Base-by-base conservation (phyloP, 2,329 filamentous ascomycete genomes). In the Elsinoe batatas region DNA sequence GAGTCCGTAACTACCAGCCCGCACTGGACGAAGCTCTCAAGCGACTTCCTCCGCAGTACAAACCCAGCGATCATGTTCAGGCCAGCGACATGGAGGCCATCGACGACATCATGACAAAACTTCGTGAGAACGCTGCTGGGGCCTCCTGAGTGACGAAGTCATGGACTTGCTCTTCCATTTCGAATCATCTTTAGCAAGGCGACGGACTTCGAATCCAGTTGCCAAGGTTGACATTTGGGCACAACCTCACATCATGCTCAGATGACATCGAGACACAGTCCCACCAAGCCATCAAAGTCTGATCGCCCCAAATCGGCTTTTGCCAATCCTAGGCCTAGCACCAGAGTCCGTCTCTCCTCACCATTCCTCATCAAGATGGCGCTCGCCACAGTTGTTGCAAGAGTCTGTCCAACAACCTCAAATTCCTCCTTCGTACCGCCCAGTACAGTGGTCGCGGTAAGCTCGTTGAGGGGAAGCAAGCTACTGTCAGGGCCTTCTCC, bases 321-420 rank as follows among this genome's bases (percentile, higher is more conserved):
- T 44, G 78, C 73, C 36, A 83, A 65, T 0, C 81, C 81, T 59
- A 82, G 65, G 0, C 80, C 81, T 33, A 85, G 63, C 18, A 85
- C 76, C 12, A 85, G 69, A 60, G 79, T 71, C 40, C 82, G 71
- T 59, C 74, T 76, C 66, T 85, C 82, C 43, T 75, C 72, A 5
- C 88, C 83, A 53, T 87, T 78, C 60, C 83, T 83, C 58, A 85
- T 81, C 15, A 84, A 78, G 58, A 98, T 79, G 37, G 85, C 81
- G 64, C 84, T 94, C 4, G 86, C 93, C 61, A 97, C 85, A 65
- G 96, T 91, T 42, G 88, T 88, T 2, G 91, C 91, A 65, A 94
- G 85, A 1, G 96, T 80, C 68, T 96, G 91, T 1, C 89, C 91
- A 15, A 68, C 55, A 4, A 94, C 70, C 0, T 86, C 88, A 65